These are phyloP conservation scores for Lenzites betulinus DNA, from an alignment of 768 basidiomycete species.

Conservation along the genomic window DNA sequence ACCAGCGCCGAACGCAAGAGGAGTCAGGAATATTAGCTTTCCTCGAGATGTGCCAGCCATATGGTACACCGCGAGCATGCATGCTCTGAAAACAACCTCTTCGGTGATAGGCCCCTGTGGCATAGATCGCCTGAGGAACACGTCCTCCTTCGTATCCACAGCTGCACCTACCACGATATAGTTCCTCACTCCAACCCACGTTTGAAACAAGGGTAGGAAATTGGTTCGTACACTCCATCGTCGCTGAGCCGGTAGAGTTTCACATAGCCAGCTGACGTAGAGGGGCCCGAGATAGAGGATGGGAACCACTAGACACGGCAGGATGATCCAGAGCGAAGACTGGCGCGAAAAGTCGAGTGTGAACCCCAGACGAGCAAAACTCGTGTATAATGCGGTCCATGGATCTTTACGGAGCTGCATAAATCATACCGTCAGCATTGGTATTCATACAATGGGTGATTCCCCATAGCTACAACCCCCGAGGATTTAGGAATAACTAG, in stretches of 20 bases:
- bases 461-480: too few relatives aligned
- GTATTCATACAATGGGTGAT: too few relatives aligned
- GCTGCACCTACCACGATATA: slow-evolving; percentile 50
- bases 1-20: slow-evolving; percentile 90
- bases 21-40: slow-evolving; percentile 77
- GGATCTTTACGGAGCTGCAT: slow-evolving; percentile 1
- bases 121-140: neutral
- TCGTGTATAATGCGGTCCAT: slow-evolving; percentile 30
- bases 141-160: neutral
- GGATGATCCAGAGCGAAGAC: slow-evolving; percentile 27
- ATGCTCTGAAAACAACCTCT: slow-evolving; percentile 88
- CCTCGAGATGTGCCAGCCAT: slow-evolving; percentile 57
- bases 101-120: slow-evolving; percentile 90
- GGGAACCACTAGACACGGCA: slow-evolving; percentile 68
- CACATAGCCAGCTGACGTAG: slow-evolving; percentile 51
- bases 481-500: too few relatives aligned
- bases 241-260: slow-evolving; percentile 56
- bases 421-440: neutral
- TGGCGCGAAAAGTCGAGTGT: slow-evolving; percentile 26
- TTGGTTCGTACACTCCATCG: slow-evolving; percentile 47
- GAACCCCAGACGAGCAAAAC: slow-evolving; percentile 44
- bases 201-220: slow-evolving; percentile 44
- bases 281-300: slow-evolving; percentile 79
- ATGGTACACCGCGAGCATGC: slow-evolving; percentile 73
- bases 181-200: slow-evolving; percentile 70